Evolutionary conservation across 148 eudicot species (phyloP).

Genomic region (Silene conica): DNA sequence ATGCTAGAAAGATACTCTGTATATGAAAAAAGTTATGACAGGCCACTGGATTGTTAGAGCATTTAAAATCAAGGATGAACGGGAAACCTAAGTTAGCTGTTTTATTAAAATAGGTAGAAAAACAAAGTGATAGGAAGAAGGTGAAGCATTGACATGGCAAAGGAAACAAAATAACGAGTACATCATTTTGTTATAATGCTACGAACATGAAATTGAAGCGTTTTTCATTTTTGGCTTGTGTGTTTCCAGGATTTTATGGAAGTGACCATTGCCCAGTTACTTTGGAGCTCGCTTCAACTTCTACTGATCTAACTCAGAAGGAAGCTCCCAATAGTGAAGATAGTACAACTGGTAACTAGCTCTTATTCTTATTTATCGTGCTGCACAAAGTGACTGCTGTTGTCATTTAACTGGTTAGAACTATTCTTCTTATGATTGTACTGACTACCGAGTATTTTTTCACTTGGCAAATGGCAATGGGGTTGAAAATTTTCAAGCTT

Average conservation of each 20-base stretch:
- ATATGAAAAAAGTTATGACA: too few relatives aligned
- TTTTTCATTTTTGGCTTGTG: background rate
- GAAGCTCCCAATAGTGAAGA: slow-evolving; percentile 12
- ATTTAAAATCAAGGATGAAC: too few relatives aligned
- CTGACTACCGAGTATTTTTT: background rate
- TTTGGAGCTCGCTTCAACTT: slow-evolving; percentile 56
- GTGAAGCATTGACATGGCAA: background rate
- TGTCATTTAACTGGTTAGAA: slow-evolving; percentile 2
- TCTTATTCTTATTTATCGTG: background rate
- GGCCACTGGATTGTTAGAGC: too few relatives aligned
- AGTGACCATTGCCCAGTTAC: slow-evolving; percentile 97
- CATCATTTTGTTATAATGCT: background rate
- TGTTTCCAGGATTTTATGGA: slow-evolving; percentile 75
- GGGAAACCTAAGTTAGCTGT: background rate
- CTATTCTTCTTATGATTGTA: background rate
- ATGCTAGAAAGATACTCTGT: too few relatives aligned
- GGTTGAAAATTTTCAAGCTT: slow-evolving; percentile 4
- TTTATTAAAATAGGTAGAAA: background rate
- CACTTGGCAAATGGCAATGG: background rate
- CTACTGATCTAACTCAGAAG: slow-evolving; percentile 23
- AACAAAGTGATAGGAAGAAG: background rate
- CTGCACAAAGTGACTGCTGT: background rate
- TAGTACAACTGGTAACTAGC: background rate
- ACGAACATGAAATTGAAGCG: background rate
- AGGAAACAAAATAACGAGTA: background rate